A percentile compares a stretch with the other conserved stretches of the same genome.
Conservation (phyloP, 2,329 filamentous ascomycete genomes). For the Arthrobotrys musiformis region DNA sequence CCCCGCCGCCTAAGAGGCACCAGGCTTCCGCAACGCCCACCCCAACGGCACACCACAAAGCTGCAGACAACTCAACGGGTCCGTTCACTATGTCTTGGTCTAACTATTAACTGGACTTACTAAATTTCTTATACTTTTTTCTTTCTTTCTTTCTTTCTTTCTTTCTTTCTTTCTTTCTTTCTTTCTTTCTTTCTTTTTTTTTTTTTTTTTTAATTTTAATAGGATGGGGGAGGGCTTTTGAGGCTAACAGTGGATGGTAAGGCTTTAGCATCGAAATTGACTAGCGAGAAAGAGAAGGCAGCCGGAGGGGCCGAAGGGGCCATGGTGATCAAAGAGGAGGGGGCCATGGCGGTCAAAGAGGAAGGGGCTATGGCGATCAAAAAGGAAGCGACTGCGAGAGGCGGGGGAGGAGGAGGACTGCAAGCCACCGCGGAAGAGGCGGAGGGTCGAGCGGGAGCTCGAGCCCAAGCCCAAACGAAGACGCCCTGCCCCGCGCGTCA, state of each 20-base stretch:
- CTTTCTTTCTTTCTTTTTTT: conserved; percentile 2
- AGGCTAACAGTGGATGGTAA: background rate
- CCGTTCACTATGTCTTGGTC: conserved; percentile 42
- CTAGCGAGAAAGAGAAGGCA: background rate
- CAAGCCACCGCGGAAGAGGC: background rate
- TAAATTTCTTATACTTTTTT: background rate
- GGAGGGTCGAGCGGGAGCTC: background rate
- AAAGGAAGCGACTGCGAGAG: background rate
- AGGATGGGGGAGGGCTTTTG: background rate
- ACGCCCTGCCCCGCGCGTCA: background rate
- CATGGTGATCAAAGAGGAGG: background rate
- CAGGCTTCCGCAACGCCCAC: conserved; percentile 57
- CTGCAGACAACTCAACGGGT: conserved; percentile 20
- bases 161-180: too few relatives aligned
- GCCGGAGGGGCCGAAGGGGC: background rate
- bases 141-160: background rate
- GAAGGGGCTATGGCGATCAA: too few relatives aligned
- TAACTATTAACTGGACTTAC: conserved; percentile 13
- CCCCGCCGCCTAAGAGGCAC: conserved; percentile 67
- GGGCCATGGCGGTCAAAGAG: background rate
- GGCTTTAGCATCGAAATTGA: background rate
- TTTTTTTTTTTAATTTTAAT: background rate
- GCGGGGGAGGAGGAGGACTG: background rate
- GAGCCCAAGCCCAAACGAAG: background rate
- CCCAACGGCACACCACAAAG: conserved; percentile 48